Base-by-base conservation (phyloP, 2,329 filamentous ascomycete genomes). In the Alternaria postmessia region DNA sequence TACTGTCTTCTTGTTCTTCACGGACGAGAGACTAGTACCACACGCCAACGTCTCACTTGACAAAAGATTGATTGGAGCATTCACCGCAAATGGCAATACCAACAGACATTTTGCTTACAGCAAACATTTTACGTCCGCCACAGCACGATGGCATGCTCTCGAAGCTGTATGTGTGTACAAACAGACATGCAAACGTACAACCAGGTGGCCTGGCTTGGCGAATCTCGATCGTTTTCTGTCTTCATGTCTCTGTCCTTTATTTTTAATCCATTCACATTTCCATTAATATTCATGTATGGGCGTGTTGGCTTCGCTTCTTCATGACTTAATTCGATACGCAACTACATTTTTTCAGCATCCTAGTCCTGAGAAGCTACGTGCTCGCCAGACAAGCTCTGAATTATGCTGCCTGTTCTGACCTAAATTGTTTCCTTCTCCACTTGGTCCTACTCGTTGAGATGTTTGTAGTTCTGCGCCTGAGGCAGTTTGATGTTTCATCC, bases 401-500 rank as follows among this genome's bases (percentile, higher is more conserved):
- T 24, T 36, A 7, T 8, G 20, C 24, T 34, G 28, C 7, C 18
- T 57, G 14, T n/a, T 47, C 28, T 34, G 2, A 38, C 20, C 16
- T 34, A 8, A 36, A 28, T 24, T 56, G 36, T 47, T 56, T 59
- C 18, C 28, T 26, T 41, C 36, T 7, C 38, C 39, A 49, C 43
- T 20, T 38, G n/a, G 36, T 30, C 39, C 20, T 36, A 46, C 30
- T 49, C 38, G 41, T 49, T 53, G 39, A 48, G 16, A 41, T 55
- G 54, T 51, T 46, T 57, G 28, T 51, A 38, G 53, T 48, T 44
- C 16, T 32, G 46, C 54, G 57, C 59, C 61, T 68, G 58, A 63
- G 51, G 55, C 63, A 61, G 47, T 30, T 59, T 52, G 30, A 52
- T 53, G 69, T 72, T 72, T 72, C 69, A 71, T 63, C 57, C 56